Evolutionary conservation across 306 rosid genomes (phyloP).

Genomic region (Luffa acutangula): DNA sequence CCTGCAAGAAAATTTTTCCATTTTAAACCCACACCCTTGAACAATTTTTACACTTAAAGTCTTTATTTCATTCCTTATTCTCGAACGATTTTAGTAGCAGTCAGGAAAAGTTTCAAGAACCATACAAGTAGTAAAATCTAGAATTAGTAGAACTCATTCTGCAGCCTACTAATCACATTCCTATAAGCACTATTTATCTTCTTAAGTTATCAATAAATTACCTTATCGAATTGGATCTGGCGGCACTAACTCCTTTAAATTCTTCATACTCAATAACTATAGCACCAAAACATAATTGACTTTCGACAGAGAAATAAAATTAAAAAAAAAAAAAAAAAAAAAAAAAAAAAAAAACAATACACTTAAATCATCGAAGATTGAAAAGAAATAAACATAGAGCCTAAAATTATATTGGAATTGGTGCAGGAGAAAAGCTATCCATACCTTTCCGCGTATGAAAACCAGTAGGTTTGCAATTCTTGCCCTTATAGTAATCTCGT

Average conservation of each 20-base stretch:
- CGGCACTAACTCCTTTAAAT: not conserved
- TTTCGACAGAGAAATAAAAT: not conserved
- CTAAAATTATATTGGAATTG: not conserved
- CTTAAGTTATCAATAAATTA: not conserved
- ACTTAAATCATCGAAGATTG: no score
- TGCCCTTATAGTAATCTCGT: conserved; percentile 70
- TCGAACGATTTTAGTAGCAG: not conserved
- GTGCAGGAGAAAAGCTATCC: not conserved
- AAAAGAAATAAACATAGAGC: not conserved
- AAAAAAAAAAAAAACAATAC: no score
- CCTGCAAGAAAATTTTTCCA: conserved; percentile 17
- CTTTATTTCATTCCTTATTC: not conserved
- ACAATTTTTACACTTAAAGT: not conserved
- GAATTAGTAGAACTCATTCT: not conserved
- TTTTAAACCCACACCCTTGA: not conserved
- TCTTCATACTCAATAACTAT: not conserved
- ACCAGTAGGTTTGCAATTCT: conserved; percentile 86
- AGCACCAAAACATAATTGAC: not conserved
- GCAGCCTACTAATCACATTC: not conserved
- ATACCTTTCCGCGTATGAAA: conserved; percentile 79
- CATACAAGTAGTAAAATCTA: not conserved
- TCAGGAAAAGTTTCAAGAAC: not conserved
- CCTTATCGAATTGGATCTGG: not conserved
- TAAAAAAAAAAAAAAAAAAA: no score
- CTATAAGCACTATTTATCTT: not conserved